Conservation (phyloP, 768 basidiomycete species). For the Nidularia sp. region DNA sequence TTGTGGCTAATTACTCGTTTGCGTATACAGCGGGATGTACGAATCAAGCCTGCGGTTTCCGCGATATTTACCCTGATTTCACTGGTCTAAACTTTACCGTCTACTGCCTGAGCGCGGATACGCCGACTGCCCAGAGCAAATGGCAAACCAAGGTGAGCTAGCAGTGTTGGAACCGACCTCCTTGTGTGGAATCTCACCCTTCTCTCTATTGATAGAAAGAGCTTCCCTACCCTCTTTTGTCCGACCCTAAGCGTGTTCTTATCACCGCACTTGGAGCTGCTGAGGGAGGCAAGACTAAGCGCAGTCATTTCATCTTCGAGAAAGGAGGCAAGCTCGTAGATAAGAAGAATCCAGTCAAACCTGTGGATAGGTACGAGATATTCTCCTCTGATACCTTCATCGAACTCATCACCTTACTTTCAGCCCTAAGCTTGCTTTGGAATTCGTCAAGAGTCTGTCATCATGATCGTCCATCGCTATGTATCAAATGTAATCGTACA, state of each 20-base stretch:
- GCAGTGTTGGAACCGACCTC: not conserved
- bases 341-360: conserved; percentile 82
- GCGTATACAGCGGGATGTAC: conserved; percentile 75
- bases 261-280: conserved; percentile 82
- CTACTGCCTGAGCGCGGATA: conserved; percentile 83
- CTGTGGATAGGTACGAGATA: conserved; percentile 66
- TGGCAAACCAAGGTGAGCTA: conserved; percentile 80
- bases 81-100: conserved; percentile 63
- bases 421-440: conserved; percentile 62
- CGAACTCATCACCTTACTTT: not conserved
- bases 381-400: not conserved
- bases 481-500: not conserved
- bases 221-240: conserved; percentile 82
- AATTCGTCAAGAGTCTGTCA: conserved; percentile 55
- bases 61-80: conserved; percentile 81
- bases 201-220: conserved; percentile 51
- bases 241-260: conserved; percentile 79
- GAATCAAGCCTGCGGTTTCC: conserved; percentile 87
- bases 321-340: conserved; percentile 88
- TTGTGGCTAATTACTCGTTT: too few relatives aligned
- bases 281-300: conserved; percentile 77
- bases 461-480: too few relatives aligned
- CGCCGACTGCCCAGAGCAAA: conserved; percentile 67
- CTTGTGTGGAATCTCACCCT: not conserved
- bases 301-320: conserved; percentile 92